Conservation (phyloP, 1,284 basidiomycete species). For the Entoloma clypeatum region DNA sequence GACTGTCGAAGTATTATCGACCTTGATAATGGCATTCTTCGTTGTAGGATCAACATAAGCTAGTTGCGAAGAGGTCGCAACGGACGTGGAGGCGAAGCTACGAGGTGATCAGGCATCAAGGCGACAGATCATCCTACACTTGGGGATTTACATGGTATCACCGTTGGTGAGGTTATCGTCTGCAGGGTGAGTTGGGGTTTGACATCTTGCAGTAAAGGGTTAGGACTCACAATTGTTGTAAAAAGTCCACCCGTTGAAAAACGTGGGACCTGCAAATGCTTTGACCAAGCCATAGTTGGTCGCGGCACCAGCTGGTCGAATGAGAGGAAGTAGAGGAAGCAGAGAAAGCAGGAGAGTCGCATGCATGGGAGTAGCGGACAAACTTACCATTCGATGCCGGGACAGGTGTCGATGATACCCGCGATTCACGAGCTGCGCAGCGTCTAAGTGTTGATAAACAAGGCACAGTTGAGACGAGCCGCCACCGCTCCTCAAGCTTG, state of each 20-base stretch:
- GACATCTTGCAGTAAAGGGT: not conserved
- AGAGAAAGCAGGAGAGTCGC: no score
- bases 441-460: no score
- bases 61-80: slow-evolving; percentile 47
- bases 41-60: slow-evolving; percentile 59
- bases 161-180: slow-evolving; percentile 72
- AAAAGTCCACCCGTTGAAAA: slow-evolving; percentile 56
- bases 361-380: no score
- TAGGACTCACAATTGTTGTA: slow-evolving; percentile 43
- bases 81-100: slow-evolving; percentile 53
- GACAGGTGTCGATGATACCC: no score
- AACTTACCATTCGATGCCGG: no score
- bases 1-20: slow-evolving; percentile 62
- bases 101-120: slow-evolving; percentile 5
- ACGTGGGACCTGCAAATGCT: slow-evolving; percentile 47
- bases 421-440: no score
- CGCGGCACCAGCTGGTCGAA: slow-evolving; percentile 22
- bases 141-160: slow-evolving; percentile 50
- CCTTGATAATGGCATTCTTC: slow-evolving; percentile 64
- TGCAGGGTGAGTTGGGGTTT: slow-evolving; percentile 21
- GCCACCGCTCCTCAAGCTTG: not conserved
- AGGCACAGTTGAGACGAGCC: not conserved
- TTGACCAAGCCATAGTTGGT: slow-evolving; percentile 42
- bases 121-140: not conserved
- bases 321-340: no score